phyloP scores from a whole-genome alignment of 2,329 filamentous ascomycete genomes.

The Celoporthe dispersa region DNA sequence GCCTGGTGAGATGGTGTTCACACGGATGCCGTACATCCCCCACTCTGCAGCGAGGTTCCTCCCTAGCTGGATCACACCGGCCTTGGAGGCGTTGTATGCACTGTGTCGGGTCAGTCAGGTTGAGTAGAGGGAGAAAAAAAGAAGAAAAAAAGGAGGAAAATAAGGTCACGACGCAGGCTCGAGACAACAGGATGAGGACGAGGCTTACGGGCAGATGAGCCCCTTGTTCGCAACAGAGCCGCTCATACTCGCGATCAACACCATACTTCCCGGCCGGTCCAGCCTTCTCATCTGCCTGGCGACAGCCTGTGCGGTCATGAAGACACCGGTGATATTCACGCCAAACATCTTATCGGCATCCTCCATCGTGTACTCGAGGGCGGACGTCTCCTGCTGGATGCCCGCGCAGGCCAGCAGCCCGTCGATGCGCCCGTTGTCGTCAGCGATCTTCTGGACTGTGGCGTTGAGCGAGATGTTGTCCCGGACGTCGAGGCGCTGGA shows the following conservation, averaged over 20 bases:
- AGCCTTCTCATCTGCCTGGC: slow-evolving; percentile 73
- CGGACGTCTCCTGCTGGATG: slow-evolving; percentile 82
- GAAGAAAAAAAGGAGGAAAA: not conserved
- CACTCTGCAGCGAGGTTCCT: slow-evolving; percentile 75
- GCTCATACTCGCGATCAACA: slow-evolving; percentile 73
- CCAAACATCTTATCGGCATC: slow-evolving; percentile 80
- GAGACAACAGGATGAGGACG: not conserved
- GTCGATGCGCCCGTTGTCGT: slow-evolving; percentile 73
- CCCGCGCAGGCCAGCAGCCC: slow-evolving; percentile 73
- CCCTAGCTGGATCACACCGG: slow-evolving; percentile 72
- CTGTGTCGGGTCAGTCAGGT: slow-evolving; percentile 38
- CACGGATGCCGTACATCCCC: slow-evolving; percentile 73
- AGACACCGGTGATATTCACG: slow-evolving; percentile 84
- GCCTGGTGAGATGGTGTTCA: slow-evolving; percentile 81
- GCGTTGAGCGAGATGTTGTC: slow-evolving; percentile 70
- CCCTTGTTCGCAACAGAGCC: slow-evolving; percentile 68
- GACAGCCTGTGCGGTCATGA: slow-evolving; percentile 87
- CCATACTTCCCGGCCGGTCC: slow-evolving; percentile 63
- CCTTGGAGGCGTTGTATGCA: slow-evolving; percentile 79
- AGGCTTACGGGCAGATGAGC: slow-evolving; percentile 61
- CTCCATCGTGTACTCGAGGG: slow-evolving; percentile 78
- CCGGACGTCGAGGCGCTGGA: slow-evolving; percentile 80
- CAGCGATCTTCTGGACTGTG: slow-evolving; percentile 70
- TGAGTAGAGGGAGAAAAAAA: not conserved
- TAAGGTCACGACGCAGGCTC: not conserved